phyloP scores from a whole-genome alignment of 2,329 filamentous ascomycete genomes.

The Alternaria panax region DNA sequence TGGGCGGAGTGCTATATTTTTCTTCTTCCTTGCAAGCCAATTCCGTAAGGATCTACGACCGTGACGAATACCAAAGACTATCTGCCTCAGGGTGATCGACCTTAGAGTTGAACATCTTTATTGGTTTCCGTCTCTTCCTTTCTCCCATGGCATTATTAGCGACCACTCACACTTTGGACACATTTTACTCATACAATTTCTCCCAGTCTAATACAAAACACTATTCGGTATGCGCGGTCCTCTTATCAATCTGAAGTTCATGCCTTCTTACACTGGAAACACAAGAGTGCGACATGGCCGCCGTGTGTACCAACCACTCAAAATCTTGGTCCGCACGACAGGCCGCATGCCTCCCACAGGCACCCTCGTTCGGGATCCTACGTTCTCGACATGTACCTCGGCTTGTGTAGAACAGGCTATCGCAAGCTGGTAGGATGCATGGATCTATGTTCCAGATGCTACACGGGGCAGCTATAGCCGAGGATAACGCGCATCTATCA shows the following conservation, averaged over 20 bases:
- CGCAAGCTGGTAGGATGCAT: not conserved
- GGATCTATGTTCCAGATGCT: constrained; percentile 1
- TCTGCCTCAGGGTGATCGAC: constrained; percentile 49
- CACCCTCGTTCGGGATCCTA: not conserved
- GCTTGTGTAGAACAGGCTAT: not conserved
- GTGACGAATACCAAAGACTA: constrained; percentile 51
- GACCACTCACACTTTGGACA: constrained; percentile 15
- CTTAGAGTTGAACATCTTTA: constrained; percentile 50
- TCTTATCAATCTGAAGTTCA: constrained; percentile 9
- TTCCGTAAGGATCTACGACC: constrained; percentile 44
- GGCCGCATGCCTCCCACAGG: not conserved
- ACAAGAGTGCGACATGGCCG: not conserved
- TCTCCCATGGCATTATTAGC: constrained; percentile 15
- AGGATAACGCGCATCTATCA: not conserved
- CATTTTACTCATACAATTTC: constrained; percentile 30
- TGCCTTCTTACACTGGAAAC: not conserved
- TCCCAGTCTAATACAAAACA: constrained; percentile 25
- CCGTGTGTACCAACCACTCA: not conserved
- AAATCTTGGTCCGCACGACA: not conserved
- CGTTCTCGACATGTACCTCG: not conserved
- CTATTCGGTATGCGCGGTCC: constrained; percentile 47
- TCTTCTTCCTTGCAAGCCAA: constrained; percentile 33
- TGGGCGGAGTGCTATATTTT: constrained; percentile 34
- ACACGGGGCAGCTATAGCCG: not conserved
- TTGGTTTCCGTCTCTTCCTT: constrained; percentile 24